Evolutionary conservation across 306 rosid species (phyloP), one percentile per base, ranked within the genome.

Genomic region (Fragaria ananassa): DNA sequence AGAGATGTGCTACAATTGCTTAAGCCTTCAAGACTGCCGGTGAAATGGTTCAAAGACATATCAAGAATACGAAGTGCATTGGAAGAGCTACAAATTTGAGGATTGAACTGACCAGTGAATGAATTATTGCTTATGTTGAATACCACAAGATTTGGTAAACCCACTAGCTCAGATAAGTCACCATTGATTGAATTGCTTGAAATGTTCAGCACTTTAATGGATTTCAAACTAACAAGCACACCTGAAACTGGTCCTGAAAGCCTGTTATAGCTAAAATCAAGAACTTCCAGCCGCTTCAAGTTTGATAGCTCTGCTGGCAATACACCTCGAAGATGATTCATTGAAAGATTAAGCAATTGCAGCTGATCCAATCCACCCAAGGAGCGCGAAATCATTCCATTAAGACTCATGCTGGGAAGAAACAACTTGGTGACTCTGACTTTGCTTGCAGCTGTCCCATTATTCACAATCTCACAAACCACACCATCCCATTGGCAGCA

Each of bases 401-500:
- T 82, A 60, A 91, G 92, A 85, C 83, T 82, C 89, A 81, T 83
- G 60, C 60, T 63, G 13, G 97, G 77, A 2, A 91, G 88, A 71
- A 72, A 65, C 86, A 91, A 82, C 78, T 79, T 77, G 68, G 86
- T 86, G 66, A 91, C 97, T 83, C 91, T 86, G 66, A 91, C 97
- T 83, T 89, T 89, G 64, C 77, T 72, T 34, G 82, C 53, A 71
- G 64, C 78, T 64, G 81, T 65, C 42, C 82, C 81, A 68, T 77
- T 62, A 68, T 39, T 81, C 49, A 74, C 78, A 85, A 74, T 74
- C 76, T 67, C 88, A 82, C 97, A 91, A 45, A 83, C 46, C 79
- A 91, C 94, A 69, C 97, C 97, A 62, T 61, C 68, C 97, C 97
- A 91, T 10, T 72, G 80, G 82, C 97, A 91, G 81, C 97, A 91